Evolutionary conservation across 2,329 filamentous ascomycete genomes (phyloP).

Genomic region (Neonectria faginata): DNA sequence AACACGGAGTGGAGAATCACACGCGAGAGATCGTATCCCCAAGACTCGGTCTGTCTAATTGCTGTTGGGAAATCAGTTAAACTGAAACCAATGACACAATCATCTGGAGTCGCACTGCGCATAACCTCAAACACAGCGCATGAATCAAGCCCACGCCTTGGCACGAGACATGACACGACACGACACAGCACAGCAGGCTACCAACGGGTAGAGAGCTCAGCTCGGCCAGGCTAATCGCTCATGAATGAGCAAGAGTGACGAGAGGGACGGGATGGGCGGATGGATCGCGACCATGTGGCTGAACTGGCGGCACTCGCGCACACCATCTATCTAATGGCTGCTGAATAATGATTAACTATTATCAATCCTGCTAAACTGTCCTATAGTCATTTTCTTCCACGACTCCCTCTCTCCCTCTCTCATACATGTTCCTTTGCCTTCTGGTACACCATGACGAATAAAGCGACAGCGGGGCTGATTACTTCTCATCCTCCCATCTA

Average conservation of each 20-base stretch:
- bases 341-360: not conserved
- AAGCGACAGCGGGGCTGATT: slow-evolving; percentile 13
- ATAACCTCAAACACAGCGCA: slow-evolving; percentile 22
- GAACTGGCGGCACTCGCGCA: slow-evolving; percentile 6
- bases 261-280: not conserved
- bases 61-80: slow-evolving; percentile 5
- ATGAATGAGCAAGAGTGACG: not conserved
- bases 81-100: slow-evolving; percentile 4
- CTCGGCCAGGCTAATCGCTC: not conserved
- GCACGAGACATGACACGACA: slow-evolving; percentile 24
- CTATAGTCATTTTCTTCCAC: not conserved
- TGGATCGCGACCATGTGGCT: not conserved
- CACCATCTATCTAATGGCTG: not conserved
- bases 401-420: not conserved
- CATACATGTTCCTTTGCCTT: not conserved
- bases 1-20: not conserved
- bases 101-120: slow-evolving; percentile 21
- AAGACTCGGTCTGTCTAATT: not conserved
- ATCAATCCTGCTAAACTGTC: slow-evolving; percentile 9
- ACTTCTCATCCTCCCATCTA: not conserved
- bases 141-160: slow-evolving; percentile 19
- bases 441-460: not conserved
- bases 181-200: not conserved
- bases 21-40: not conserved
- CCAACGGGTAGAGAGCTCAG: not conserved